phyloP scores from a whole-genome alignment of 192 early-diverging fungal species.

The Podila horticola region DNA sequence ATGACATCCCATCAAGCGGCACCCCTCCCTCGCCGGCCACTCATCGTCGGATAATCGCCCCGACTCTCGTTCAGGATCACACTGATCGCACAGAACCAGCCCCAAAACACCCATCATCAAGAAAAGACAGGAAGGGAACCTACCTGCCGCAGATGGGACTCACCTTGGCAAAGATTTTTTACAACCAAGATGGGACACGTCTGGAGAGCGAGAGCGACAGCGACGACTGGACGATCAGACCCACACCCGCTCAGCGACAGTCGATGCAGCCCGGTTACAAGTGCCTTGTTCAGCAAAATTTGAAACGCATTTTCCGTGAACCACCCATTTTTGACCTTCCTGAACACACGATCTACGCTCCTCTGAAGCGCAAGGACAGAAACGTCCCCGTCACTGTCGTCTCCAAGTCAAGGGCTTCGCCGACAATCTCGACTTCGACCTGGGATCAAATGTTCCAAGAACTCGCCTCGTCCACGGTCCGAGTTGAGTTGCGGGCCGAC shows the following conservation, averaged over 20 bases:
- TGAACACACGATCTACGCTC: slow-evolving; percentile 20
- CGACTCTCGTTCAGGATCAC: not conserved
- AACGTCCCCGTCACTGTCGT: slow-evolving; percentile 37
- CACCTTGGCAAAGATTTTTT: slow-evolving; percentile 17
- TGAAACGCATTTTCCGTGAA: slow-evolving; percentile 23
- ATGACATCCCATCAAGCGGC: no score
- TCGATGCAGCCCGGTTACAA: not conserved
- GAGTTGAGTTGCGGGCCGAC: not conserved
- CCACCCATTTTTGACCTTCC: slow-evolving; percentile 31
- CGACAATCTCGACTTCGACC: slow-evolving; percentile 1
- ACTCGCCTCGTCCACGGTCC: not conserved
- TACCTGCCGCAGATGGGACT: slow-evolving; percentile 1
- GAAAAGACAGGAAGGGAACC: not conserved
- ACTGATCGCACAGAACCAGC: not conserved
- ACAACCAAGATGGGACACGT: slow-evolving; percentile 1
- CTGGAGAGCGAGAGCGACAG: slow-evolving; percentile 13
- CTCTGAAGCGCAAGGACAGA: slow-evolving; percentile 9
- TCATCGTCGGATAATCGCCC: not conserved
- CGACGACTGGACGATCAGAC: slow-evolving; percentile 15
- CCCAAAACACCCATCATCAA: not conserved
- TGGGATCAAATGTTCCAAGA: slow-evolving; percentile 26
- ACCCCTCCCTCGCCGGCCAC: no score
- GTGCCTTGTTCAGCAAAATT: slow-evolving; percentile 16
- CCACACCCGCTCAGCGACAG: not conserved
- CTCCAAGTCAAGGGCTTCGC: not conserved